These are phyloP conservation scores for Nakazawaea ernobii DNA, from an alignment of 805 yeast species.

Conservation along the genomic window DNA sequence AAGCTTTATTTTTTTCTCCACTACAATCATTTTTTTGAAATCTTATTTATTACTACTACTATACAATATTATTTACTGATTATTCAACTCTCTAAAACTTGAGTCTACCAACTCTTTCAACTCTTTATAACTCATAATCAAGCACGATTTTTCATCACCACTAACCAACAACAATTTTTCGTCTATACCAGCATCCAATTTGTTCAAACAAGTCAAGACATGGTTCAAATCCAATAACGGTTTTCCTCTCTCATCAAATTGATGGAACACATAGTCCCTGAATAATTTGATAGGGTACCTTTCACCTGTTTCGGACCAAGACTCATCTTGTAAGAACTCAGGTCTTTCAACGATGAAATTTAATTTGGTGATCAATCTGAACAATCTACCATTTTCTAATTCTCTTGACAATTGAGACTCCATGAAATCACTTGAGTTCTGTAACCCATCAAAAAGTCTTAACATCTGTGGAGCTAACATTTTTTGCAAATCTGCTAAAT, in stretches of 20 bases:
- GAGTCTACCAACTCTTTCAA: conserved; percentile 64
- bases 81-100: conserved; percentile 50
- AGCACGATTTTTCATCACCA: conserved; percentile 78
- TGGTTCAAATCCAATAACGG: conserved; percentile 80
- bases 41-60: no score
- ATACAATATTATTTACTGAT: background rate
- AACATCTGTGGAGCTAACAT: conserved; percentile 40
- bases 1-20: no score
- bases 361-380: conserved; percentile 75
- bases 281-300: conserved; percentile 70
- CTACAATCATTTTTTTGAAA: no score
- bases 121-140: conserved; percentile 82
- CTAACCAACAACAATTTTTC: conserved; percentile 79
- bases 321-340: conserved; percentile 46
- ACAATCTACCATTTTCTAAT: conserved; percentile 82
- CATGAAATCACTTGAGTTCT: conserved; percentile 47
- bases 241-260: conserved; percentile 68
- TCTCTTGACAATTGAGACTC: conserved; percentile 64
- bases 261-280: conserved; percentile 81
- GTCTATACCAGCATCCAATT: conserved; percentile 86
- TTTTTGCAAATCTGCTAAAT: conserved; percentile 27
- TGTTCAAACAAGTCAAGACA: conserved; percentile 73
- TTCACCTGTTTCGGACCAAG: conserved; percentile 74
- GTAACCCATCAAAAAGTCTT: conserved; percentile 41
- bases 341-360: conserved; percentile 75